phyloP scores from a whole-genome alignment of 306 rosid species.

The Hippophae gyantsensis region DNA sequence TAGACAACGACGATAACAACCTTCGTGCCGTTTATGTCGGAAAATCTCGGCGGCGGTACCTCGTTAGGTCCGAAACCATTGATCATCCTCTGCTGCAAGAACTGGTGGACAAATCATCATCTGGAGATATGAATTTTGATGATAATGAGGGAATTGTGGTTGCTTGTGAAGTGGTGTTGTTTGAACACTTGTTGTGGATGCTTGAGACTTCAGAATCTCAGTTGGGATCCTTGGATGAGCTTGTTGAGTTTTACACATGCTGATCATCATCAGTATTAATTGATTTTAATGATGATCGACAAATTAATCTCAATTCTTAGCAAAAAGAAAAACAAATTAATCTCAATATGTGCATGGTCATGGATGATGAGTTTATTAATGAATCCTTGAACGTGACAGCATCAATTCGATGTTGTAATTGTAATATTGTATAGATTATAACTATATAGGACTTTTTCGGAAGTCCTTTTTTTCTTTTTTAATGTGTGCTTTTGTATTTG shows the following conservation, averaged over 20 bases:
- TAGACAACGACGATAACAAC: constrained; percentile 7
- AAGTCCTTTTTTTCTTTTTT: no score
- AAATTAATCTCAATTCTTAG: background rate
- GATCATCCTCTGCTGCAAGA: constrained; percentile 77
- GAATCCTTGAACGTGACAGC: no score
- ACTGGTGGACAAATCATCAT: constrained; percentile 51
- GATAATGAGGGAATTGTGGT: constrained; percentile 33
- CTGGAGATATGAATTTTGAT: background rate
- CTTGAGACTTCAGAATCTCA: constrained; percentile 56
- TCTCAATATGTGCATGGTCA: background rate
- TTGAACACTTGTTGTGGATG: constrained; percentile 93
- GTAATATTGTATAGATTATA: no score
- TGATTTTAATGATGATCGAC: background rate
- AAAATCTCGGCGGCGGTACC: constrained; percentile 58
- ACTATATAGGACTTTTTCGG: no score
- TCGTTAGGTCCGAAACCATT: constrained; percentile 46
- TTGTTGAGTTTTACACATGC: constrained; percentile 71
- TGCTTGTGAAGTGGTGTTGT: constrained; percentile 79
- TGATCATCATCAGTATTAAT: constrained; percentile 22
- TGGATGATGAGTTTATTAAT: no score
- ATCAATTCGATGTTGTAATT: no score
- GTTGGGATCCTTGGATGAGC: constrained; percentile 73
- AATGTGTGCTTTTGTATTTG: no score
- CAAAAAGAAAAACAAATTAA: no score
- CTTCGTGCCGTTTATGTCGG: constrained; percentile 70